Evolutionary conservation across 2,329 filamentous ascomycete species (phyloP), one percentile per base, ranked within the genome.

Genomic region (Periconia sp.): DNA sequence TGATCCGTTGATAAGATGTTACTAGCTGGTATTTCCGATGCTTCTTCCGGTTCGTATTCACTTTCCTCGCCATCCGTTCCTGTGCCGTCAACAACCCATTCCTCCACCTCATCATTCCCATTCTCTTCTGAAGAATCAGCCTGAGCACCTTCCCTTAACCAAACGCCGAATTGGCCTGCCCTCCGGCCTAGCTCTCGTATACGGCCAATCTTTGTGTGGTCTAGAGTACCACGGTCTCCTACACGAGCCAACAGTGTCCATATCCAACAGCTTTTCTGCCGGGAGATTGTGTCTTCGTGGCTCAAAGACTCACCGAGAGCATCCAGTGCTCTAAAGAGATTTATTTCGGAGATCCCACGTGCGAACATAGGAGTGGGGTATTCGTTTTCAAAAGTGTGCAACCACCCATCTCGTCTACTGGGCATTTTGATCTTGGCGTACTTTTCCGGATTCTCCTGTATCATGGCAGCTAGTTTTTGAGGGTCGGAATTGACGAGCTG

Each of bases 191-290:
- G 72, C 53, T 94, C 90, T 47, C 93, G 82, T 27, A 97, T 78
- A 64, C 86, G 85, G 6, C 86, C 87, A 31, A 96, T 84, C 65
- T 94, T 89, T 42, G 85, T 83, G 58, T 90, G 88, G 56, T 85
- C 84, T 70, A 97, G 77, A 70, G 90, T 86, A 1, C 91, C 91
- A 10, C 85, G 77, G 35, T 90, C 89, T 0, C 89, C 87, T 54
- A 93, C 81, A 53, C 86, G 83, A 2, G 89, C 91, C 43, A 97
- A 78, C 53, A 96, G 74, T 0, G 88, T 86, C 92, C 92, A 97
- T 3, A 90, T 78, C 93, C 93, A 97, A 15, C 85, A 82, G 55
- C 91, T 92, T 5, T 90, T 85, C 45, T 86, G 82, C 62, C 84
- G 82, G 23, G 84, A 79, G 30, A 91, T 77, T 30, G 81, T 79